A percentile compares a stretch with the other conserved stretches of the same genome.
Evolutionary conservation across 1,284 basidiomycete species (phyloP).

Genomic region (Dichomitus squalens): DNA sequence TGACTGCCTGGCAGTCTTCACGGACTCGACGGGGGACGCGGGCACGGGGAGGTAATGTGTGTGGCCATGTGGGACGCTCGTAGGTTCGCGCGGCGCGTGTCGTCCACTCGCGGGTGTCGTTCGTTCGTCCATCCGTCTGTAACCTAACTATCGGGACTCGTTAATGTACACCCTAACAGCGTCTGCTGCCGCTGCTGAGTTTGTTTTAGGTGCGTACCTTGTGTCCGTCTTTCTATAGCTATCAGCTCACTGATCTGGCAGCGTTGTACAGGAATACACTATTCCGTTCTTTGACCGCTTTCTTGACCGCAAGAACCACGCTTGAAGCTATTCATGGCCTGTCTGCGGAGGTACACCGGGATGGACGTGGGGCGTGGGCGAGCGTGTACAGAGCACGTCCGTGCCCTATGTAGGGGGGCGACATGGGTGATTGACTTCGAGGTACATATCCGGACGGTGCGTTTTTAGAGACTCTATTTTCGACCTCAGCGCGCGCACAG

Average conservation of each 20-base stretch:
- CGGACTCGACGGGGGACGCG: too few relatives aligned
- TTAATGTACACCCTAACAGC: constrained; percentile 16
- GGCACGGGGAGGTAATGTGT: neutral
- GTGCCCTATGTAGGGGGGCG: too few relatives aligned
- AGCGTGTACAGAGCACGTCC: neutral
- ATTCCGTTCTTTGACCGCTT: neutral
- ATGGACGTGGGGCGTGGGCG: too few relatives aligned
- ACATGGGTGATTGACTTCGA: neutral
- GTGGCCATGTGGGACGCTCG: neutral
- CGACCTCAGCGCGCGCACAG: neutral
- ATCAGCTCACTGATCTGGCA: too few relatives aligned
- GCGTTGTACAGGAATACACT: neutral
- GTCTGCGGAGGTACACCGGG: too few relatives aligned
- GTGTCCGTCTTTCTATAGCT: neutral
- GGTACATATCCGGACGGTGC: neutral
- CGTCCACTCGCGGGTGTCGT: neutral
- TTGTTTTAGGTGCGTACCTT: neutral
- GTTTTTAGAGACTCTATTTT: neutral
- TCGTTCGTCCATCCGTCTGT: constrained; percentile 8
- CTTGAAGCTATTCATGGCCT: neutral
- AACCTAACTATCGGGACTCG: constrained; percentile 6
- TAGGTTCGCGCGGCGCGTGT: neutral
- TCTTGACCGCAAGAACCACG: too few relatives aligned
- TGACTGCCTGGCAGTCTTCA: neutral
- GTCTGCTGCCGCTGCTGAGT: constrained; percentile 1